Evolutionary conservation across 306 rosid species (phyloP).

Genomic region (Dalbergia cultrata): DNA sequence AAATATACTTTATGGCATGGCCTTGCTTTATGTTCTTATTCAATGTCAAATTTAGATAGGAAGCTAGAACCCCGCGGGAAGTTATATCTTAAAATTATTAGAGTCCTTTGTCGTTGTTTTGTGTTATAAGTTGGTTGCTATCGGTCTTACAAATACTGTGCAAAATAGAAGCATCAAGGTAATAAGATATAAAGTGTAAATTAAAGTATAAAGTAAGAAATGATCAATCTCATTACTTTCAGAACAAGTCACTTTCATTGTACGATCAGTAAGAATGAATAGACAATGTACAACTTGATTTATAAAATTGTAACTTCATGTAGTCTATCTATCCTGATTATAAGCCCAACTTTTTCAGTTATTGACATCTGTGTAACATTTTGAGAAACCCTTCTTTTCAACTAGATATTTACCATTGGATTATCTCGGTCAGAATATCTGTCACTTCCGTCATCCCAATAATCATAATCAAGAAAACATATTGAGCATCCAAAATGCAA

Average conservation of each 20-base stretch:
- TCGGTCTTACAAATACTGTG: not conserved
- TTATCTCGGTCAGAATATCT: not conserved
- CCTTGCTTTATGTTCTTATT: not conserved
- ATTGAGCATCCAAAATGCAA: not conserved
- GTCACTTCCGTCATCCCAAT: not conserved
- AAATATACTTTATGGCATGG: too few species aligned
- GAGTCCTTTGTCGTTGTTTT: not conserved
- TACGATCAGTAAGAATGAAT: slow-evolving; percentile 23
- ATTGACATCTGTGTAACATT: not conserved
- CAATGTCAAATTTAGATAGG: not conserved
- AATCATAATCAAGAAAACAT: not conserved
- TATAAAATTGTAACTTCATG: not conserved
- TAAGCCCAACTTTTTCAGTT: not conserved
- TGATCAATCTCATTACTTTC: slow-evolving; percentile 26
- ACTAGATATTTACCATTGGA: too few species aligned
- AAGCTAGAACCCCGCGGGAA: not conserved
- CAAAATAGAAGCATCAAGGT: slow-evolving; percentile 19
- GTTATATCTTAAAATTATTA: not conserved
- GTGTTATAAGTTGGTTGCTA: too few species aligned
- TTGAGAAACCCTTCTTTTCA: slow-evolving; percentile 3
- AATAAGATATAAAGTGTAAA: not conserved
- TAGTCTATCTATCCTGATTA: not conserved
- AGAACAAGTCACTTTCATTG: slow-evolving; percentile 37
- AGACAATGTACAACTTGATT: not conserved
- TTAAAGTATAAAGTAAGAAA: slow-evolving; percentile 7